Percentiles rank a stretch among this genome's conserved stretches.
Evolutionary conservation across 257 asterid species (phyloP).

Genomic region (Solanum tarapatanum): DNA sequence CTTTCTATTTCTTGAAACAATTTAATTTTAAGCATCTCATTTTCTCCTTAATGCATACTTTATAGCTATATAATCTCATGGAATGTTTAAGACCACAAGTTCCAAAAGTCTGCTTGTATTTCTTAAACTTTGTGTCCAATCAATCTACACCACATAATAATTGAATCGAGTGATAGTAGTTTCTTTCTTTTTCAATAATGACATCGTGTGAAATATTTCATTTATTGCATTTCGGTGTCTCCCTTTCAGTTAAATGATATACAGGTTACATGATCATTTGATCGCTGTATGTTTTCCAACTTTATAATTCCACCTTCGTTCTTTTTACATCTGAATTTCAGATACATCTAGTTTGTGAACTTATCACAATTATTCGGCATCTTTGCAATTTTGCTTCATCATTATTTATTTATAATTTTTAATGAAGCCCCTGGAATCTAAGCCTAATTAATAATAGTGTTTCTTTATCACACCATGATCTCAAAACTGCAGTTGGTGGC

Average conservation of each 20-base stretch:
- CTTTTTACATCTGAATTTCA: background rate
- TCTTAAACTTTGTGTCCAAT: background rate
- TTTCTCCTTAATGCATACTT: background rate
- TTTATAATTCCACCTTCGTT: background rate
- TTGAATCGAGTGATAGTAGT: background rate
- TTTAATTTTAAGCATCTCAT: background rate
- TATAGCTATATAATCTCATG: background rate
- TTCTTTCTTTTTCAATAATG: background rate
- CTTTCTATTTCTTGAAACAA: background rate
- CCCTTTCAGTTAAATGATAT: background rate
- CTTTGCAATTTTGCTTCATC: background rate
- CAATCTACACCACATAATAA: background rate
- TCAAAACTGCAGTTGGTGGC: constrained; percentile 66
- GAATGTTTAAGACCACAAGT: background rate
- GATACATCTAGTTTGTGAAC: background rate
- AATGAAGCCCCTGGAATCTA: background rate
- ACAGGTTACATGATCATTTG: background rate
- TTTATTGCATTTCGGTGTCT: background rate
- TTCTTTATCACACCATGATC: background rate
- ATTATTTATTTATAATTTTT: background rate
- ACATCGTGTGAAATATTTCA: background rate
- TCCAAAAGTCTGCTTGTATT: background rate
- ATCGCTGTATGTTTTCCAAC: background rate
- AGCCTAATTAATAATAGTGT: background rate
- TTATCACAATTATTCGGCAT: background rate